Evolutionary conservation across 192 early-diverging fungal genomes (phyloP), one percentile per base, ranked within the genome.

Genomic region (Entophlyctis luteolus): DNA sequence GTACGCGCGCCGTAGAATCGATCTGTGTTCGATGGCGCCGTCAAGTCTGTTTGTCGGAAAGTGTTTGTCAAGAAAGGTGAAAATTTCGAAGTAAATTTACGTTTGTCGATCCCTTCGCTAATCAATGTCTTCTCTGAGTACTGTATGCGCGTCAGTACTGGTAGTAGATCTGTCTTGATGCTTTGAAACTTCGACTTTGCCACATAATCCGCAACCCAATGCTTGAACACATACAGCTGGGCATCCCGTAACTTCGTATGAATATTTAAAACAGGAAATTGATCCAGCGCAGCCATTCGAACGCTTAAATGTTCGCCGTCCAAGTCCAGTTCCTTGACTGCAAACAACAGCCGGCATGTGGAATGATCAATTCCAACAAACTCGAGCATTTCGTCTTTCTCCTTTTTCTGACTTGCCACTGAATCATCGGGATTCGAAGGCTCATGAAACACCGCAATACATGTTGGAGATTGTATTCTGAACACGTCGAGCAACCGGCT

Each of bases 201-300:
- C 12, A 96, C 70, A 56, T 92, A 72, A 73, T 98, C 93, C 53
- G 96, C 72, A 1, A 99, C 88, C 97, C 97, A 99, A 33, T 82
- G 79, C 63, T 93, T 90, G 75, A 96, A 90, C 12, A 98, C 84
- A 65, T 98, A 99, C 23, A 96, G 56, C 66, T 97, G 97, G 4
- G 91, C 89, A 75, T 96, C 93, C 60, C 90, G 86, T 65, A 97
- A 80, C 45, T 90, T 83, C 47, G 90, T 88, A 53, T 88, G 84
- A 33, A 99, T 68, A 34, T 86, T 80, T 55, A 96, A 76, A 1
- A 83, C 81, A 4, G 93, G 92, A 67, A 94, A 98, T 65, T 87
- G 86, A 70, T 72, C 75, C 69, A 91, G 70, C 54, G 91, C 72
- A 16, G 83, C 81, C 74, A 77, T 84, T 35, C 83, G 74, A 29